Percentiles rank a stretch among this genome's conserved stretches.
Conservation (phyloP, 1,284 basidiomycete genomes). For the Apiotrichum domesticum region DNA sequence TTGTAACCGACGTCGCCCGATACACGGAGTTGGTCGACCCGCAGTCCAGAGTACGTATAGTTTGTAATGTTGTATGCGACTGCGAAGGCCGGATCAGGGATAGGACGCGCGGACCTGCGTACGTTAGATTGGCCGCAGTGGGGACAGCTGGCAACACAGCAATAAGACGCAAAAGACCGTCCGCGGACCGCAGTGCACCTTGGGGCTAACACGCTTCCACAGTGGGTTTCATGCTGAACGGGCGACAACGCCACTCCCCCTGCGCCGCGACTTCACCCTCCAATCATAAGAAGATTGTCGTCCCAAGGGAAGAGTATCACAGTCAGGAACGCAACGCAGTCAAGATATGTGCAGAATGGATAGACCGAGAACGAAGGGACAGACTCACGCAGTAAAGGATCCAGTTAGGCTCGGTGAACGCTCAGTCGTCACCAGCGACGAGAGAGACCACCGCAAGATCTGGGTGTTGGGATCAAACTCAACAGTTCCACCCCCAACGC, state of each 20-base stretch:
- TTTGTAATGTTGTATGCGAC: constrained; percentile 66
- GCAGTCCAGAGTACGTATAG: constrained; percentile 69
- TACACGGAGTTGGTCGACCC: constrained; percentile 79
- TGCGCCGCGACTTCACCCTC: too few species aligned
- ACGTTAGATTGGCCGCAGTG: not conserved
- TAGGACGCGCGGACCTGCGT: constrained; percentile 32
- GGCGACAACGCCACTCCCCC: too few species aligned
- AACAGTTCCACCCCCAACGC: constrained; percentile 63
- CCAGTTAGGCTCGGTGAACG: constrained; percentile 66
- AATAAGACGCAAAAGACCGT: too few species aligned
- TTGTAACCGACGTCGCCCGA: constrained; percentile 53
- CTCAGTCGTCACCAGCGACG: constrained; percentile 61
- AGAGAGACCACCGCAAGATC: constrained; percentile 68
- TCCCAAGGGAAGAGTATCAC: too few species aligned
- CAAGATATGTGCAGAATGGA: too few species aligned
- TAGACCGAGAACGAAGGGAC: too few species aligned
- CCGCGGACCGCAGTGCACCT: too few species aligned
- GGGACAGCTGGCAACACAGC: too few species aligned
- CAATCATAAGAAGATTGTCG: too few species aligned
- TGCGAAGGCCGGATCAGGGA: constrained; percentile 63
- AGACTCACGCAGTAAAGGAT: constrained; percentile 56
- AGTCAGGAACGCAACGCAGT: too few species aligned
- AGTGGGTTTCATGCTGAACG: too few species aligned
- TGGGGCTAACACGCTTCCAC: too few species aligned
- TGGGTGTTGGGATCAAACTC: constrained; percentile 64